phyloP scores from a whole-genome alignment of 805 yeast species.

The Saccharomycopsis fibuligera region DNA sequence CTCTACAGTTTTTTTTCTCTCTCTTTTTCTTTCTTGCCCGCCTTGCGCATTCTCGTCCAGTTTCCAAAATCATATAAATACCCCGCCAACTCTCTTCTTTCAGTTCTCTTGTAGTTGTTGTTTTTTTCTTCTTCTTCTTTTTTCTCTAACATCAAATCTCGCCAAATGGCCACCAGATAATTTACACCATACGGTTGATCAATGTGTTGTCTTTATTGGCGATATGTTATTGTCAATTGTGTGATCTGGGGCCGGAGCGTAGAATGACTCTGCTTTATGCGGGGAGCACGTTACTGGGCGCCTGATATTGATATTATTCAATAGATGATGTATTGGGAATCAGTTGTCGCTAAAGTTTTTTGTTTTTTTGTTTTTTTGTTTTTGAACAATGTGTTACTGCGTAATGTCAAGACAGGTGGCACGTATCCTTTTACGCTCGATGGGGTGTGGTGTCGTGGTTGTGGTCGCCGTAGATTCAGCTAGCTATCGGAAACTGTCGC shows the following conservation, averaged over 20 bases:
- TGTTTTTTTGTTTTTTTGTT: neutral
- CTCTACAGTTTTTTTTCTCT: neutral
- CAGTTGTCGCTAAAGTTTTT: conserved; percentile 33
- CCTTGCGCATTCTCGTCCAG: too few species aligned
- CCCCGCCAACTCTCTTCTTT: neutral
- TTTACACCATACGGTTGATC: neutral
- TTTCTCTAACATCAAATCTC: conserved; percentile 16
- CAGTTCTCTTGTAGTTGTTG: neutral
- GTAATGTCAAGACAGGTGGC: too few species aligned
- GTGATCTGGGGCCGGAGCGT: conserved; percentile 13
- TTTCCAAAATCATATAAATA: too few species aligned
- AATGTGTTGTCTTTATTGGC: neutral
- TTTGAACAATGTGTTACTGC: too few species aligned
- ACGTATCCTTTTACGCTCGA: too few species aligned
- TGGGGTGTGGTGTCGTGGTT: too few species aligned
- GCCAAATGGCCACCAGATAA: conserved; percentile 7
- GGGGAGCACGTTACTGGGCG: conserved; percentile 36
- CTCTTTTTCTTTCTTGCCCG: too few species aligned
- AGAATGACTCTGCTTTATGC: conserved; percentile 9
- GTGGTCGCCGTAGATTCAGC: too few species aligned
- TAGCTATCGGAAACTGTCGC: too few species aligned
- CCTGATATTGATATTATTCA: conserved; percentile 32
- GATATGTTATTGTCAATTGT: neutral
- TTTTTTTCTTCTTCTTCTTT: neutral
- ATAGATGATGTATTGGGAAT: conserved; percentile 33